Evolutionary conservation across 1,284 basidiomycete species (phyloP).

Genomic region (Apiotrichum sp.): DNA sequence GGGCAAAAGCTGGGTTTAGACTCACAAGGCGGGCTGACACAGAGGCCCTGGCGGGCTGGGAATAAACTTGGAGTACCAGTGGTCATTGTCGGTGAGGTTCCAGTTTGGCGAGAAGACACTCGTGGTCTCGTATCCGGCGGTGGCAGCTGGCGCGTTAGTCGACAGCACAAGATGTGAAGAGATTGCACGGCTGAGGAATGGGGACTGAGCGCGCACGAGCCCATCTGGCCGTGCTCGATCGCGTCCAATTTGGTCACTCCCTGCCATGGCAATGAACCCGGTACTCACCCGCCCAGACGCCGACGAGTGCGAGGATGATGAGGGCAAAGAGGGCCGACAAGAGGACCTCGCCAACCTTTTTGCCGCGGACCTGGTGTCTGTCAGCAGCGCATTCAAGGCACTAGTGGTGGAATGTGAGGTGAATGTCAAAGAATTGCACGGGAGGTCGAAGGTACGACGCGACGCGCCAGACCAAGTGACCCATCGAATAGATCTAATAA

Average conservation of each 20-base stretch:
- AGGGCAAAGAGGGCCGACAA: conserved; percentile 10
- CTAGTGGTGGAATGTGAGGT: too few species aligned
- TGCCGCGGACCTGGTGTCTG: conserved; percentile 10
- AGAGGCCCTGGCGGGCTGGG: conserved; percentile 8
- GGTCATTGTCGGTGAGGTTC: conserved; percentile 20
- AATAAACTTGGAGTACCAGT: conserved; percentile 21
- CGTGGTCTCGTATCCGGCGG: conserved; percentile 15
- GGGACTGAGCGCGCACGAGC: too few species aligned
- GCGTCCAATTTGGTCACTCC: too few species aligned
- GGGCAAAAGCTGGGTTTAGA: not conserved
- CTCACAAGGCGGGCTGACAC: conserved; percentile 19
- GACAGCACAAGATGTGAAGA: not conserved
- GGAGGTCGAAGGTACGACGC: too few species aligned
- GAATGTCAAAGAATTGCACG: too few species aligned
- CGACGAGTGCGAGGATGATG: conserved; percentile 13
- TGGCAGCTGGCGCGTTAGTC: conserved; percentile 9
- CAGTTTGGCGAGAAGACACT: conserved; percentile 16
- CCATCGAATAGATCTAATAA: too few species aligned
- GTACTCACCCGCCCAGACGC: conserved; percentile 17
- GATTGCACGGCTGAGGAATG: not conserved
- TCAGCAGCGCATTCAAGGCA: too few species aligned
- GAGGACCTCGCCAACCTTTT: conserved; percentile 9
- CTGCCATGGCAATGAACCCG: too few species aligned
- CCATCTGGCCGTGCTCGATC: too few species aligned
- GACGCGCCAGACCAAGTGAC: too few species aligned